A percentile compares a stretch with the other conserved stretches of the same genome.
These are phyloP conservation scores for Lachancea dasiensis DNA, from an alignment of 805 yeast genomes.

Conservation along the genomic window DNA sequence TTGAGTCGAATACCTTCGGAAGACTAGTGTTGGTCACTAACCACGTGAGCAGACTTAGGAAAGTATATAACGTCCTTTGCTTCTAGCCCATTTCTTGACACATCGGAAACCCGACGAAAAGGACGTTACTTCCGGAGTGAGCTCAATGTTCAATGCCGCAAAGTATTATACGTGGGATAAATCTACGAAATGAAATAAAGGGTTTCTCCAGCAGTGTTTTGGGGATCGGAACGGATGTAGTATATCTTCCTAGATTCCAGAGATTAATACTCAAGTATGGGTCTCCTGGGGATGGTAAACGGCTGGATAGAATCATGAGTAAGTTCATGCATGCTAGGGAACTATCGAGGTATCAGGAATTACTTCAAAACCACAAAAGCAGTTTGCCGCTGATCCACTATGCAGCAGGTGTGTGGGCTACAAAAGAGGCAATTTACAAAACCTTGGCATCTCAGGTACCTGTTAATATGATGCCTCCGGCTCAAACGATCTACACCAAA, in stretches of 20 bases:
- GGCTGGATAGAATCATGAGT: constrained; percentile 15
- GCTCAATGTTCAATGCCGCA: no score
- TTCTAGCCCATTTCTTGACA: no score
- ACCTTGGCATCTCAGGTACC: constrained; percentile 12
- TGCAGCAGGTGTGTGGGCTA: constrained; percentile 31
- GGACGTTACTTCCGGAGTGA: no score
- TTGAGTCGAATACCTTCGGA: no score
- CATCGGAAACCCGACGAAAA: no score
- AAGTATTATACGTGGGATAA: no score
- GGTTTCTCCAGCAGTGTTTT: not conserved
- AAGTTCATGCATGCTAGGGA: constrained; percentile 29
- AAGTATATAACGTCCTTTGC: no score
- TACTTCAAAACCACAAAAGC: not conserved
- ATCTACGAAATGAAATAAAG: no score
- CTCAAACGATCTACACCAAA: constrained; percentile 25
- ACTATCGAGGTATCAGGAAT: constrained; percentile 9
- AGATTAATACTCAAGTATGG: constrained; percentile 17
- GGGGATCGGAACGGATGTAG: constrained; percentile 27
- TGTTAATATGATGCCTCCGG: constrained; percentile 20
- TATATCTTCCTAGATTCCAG: constrained; percentile 24
- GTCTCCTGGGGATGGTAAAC: not conserved
- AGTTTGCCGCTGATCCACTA: constrained; percentile 9
- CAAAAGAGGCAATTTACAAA: constrained; percentile 27
- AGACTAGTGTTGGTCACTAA: no score
- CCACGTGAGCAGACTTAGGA: no score